Conservation (phyloP, 371 early-diverging fungal genomes). For the Choanephora cucurbitarum region DNA sequence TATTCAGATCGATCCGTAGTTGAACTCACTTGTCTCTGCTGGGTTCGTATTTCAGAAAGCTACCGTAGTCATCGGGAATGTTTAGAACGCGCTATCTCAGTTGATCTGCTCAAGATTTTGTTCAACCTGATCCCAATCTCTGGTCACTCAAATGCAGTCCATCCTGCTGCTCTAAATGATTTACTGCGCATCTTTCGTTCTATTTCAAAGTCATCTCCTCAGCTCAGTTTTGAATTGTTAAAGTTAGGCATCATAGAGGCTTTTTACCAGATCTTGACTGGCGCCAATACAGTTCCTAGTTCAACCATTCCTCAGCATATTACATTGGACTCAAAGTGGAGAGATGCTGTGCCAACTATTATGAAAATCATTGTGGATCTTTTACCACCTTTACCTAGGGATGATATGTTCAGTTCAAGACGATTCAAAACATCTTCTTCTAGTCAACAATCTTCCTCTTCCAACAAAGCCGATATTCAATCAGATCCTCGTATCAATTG, state of each 20-base stretch:
- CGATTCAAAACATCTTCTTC: constrained; percentile 27
- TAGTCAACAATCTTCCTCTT: constrained; percentile 25
- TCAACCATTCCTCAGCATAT: constrained; percentile 15
- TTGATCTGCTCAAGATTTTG: constrained; percentile 47
- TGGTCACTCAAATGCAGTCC: constrained; percentile 42
- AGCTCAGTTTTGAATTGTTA: constrained; percentile 55
- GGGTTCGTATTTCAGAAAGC: constrained; percentile 66
- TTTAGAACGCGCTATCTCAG: constrained; percentile 55
- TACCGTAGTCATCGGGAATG: constrained; percentile 55
- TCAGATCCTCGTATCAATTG: constrained; percentile 44
- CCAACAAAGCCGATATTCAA: not conserved
- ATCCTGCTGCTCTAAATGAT: constrained; percentile 58
- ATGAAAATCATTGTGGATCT: constrained; percentile 55
- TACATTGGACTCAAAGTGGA: constrained; percentile 44
- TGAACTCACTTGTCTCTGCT: constrained; percentile 68
- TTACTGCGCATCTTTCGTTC: constrained; percentile 64
- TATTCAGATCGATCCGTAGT: constrained; percentile 76
- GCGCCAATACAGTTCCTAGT: constrained; percentile 24
- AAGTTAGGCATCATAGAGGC: constrained; percentile 58
- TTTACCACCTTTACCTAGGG: constrained; percentile 69
- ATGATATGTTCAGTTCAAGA: constrained; percentile 41
- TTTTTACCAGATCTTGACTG: constrained; percentile 63
- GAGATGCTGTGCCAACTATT: constrained; percentile 41
- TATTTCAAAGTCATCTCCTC: constrained; percentile 64
- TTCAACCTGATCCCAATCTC: constrained; percentile 45